Base-by-base conservation (phyloP, 805 yeast genomes). In the Babjeviella inositovora region DNA sequence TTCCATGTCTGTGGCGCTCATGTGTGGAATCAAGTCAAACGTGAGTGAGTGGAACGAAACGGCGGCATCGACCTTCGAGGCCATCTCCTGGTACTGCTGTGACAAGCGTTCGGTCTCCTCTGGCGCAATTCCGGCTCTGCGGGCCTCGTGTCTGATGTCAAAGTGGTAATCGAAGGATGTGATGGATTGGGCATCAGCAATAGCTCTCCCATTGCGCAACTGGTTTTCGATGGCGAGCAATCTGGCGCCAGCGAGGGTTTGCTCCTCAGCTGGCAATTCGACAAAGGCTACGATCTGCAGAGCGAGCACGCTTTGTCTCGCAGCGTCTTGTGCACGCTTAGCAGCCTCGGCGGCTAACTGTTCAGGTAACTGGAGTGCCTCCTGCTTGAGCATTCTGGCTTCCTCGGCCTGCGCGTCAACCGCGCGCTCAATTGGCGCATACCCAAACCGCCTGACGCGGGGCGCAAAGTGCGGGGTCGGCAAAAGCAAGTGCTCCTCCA, bases 401-500 rank as follows among this genome's bases (percentile, higher is more conserved):
- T 60, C 70, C 46, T 81, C 94, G 20, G 51, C 50, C 21, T 47
- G 47, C 1, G 82, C 76, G 24, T 50, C 56, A 15, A 40, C 47
- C 8, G 53, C 47, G 29, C 72, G 68, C 9, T 41, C 45, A 15
- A 82, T 52, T 17, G 61, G 57, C 11, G 51, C 57, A 35, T 63
- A 65, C 2, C 96, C 96, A 35, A 87, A 71, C 45, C 97, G 64
- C 53, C 98, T 70, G 6, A 66, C 55, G 21, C 84, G 62, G 20
- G 97, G 95, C n/a, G 60, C 75, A 47, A 85, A 87, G 46, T 90
- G 97, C 5, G 87, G 79, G 9, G 81, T 70, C 19, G 98, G 98
- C 17, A 87, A 61, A 30, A 57, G 53, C 17, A 65, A 49, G 2
- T 71, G 76, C 28, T 62, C 60, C 18, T 52, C 53, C 24, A 90